Percentiles rank a stretch among this genome's conserved stretches.
Evolutionary conservation across 441 rosid species (phyloP).

Genomic region (Pelargonium fulgidum): DNA sequence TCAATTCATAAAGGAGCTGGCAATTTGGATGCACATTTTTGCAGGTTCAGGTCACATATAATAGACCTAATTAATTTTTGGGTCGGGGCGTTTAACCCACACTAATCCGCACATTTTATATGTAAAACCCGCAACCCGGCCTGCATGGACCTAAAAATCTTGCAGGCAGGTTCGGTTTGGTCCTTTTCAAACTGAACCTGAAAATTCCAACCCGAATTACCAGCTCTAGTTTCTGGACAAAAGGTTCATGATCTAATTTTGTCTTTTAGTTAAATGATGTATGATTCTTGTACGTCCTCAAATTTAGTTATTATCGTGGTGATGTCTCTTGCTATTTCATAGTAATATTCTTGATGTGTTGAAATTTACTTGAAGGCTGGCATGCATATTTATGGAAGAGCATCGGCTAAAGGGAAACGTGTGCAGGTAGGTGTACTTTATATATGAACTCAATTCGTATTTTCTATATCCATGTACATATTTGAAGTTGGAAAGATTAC

Average conservation of each 20-base stretch:
- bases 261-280: background rate
- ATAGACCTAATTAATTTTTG: no score
- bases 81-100: no score
- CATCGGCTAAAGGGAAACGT: slow-evolving; percentile 88
- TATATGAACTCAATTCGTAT: background rate
- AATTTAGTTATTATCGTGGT: background rate
- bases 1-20: background rate
- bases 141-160: no score
- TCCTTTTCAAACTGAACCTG: no score
- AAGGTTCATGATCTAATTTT: background rate
- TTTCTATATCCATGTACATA: background rate
- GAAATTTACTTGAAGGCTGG: slow-evolving; percentile 54
- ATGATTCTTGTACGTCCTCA: background rate
- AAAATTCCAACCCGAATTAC: no score
- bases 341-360: slow-evolving; percentile 18
- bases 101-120: no score
- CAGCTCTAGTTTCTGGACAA: no score
- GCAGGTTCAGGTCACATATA: no score
- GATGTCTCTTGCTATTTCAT: background rate
- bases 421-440: slow-evolving; percentile 53
- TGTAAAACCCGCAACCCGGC: no score
- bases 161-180: no score
- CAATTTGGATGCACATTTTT: background rate
- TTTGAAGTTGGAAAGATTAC: background rate
- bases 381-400: slow-evolving; percentile 85